phyloP scores from a whole-genome alignment of 2,329 filamentous ascomycete species.

The Fusarium nodosum region DNA sequence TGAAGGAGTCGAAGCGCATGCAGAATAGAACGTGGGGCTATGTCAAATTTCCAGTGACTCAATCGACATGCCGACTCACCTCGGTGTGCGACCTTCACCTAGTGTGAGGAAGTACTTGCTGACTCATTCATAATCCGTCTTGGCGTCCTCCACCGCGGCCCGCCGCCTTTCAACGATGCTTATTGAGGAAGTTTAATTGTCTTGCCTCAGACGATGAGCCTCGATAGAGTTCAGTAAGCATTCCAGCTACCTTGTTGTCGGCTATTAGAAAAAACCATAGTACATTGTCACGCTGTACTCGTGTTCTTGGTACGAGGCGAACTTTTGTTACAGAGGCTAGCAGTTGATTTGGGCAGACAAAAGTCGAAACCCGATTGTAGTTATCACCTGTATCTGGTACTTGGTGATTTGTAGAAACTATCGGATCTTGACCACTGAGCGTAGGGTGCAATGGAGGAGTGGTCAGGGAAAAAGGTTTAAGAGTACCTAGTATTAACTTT shows the following conservation, averaged over 20 bases:
- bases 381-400: background rate
- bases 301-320: background rate
- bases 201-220: constrained; percentile 4
- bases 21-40: constrained; percentile 34
- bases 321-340: background rate
- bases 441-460: background rate
- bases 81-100: constrained; percentile 42
- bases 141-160: background rate
- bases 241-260: constrained; percentile 30
- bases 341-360: background rate
- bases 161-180: constrained; percentile 1
- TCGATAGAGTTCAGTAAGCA: constrained; percentile 39
- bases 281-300: background rate
- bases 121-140: constrained; percentile 23
- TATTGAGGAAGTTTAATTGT: constrained; percentile 15
- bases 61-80: constrained; percentile 49
- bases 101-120: constrained; percentile 16
- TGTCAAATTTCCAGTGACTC: constrained; percentile 51
- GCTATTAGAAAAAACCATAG: background rate
- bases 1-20: constrained; percentile 34
- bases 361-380: background rate
- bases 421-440: background rate
- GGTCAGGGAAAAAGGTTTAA: background rate
- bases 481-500: background rate
- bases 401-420: background rate